Percentiles rank a stretch among this genome's conserved stretches.
Evolutionary conservation across 2,329 filamentous ascomycete genomes (phyloP).

Genomic region (Eurotiales sp.): DNA sequence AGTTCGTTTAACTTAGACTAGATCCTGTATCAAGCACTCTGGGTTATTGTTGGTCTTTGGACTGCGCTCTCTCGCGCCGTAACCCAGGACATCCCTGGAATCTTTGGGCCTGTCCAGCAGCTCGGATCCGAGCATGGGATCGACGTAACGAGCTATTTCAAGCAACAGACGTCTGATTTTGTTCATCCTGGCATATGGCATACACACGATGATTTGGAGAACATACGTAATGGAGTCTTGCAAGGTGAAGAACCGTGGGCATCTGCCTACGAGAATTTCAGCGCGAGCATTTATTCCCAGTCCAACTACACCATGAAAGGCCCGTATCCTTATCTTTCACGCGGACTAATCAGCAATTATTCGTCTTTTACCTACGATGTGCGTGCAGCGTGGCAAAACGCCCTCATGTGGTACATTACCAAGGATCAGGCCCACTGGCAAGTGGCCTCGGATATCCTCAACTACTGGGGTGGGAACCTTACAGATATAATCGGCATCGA

Average conservation of each 20-base stretch:
- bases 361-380: constrained; percentile 34
- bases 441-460: constrained; percentile 32
- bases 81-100: constrained; percentile 9
- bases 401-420: constrained; percentile 45
- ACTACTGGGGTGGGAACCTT: constrained; percentile 17
- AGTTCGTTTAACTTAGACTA: too few species aligned
- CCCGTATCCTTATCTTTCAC: constrained; percentile 25
- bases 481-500: background rate
- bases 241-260: constrained; percentile 21
- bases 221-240: constrained; percentile 18
- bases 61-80: background rate
- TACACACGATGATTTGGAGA: constrained; percentile 22
- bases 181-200: constrained; percentile 25
- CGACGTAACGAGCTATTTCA: constrained; percentile 14
- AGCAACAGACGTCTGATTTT: constrained; percentile 14
- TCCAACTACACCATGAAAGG: constrained; percentile 15
- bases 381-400: constrained; percentile 40
- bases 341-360: constrained; percentile 26
- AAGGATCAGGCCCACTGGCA: constrained; percentile 34
- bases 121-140: constrained; percentile 6
- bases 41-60: background rate
- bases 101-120: constrained; percentile 10
- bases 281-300: constrained; percentile 25
- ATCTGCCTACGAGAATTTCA: constrained; percentile 31
- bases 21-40: background rate